Evolutionary conservation across 192 early-diverging fungal genomes (phyloP).

Genomic region (Umbelopsis sp.): DNA sequence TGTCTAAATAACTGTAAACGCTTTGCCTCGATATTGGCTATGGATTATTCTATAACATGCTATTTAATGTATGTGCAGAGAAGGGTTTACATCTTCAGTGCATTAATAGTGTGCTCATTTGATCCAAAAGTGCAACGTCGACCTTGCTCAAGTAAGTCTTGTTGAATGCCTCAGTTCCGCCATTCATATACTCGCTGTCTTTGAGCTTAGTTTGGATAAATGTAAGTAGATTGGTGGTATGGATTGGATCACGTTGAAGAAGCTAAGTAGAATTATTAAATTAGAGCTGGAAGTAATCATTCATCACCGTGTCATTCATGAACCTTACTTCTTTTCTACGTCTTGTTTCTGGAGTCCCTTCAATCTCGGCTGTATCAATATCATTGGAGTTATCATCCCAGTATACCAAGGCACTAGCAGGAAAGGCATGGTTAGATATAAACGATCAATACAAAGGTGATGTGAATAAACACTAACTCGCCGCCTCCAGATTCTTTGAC

Average conservation of each 20-base stretch:
- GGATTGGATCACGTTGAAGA: conserved; percentile 59
- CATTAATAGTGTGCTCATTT: conserved; percentile 29
- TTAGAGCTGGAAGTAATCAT: not conserved
- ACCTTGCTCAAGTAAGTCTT: conserved; percentile 44
- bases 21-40: not conserved
- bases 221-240: conserved; percentile 52
- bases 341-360: conserved; percentile 53
- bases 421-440: conserved; percentile 9
- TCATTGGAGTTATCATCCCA: conserved; percentile 45
- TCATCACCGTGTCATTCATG: conserved; percentile 9
- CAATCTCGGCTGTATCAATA: conserved; percentile 46
- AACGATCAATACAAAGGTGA: not conserved
- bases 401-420: conserved; percentile 54
- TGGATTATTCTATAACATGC: not conserved
- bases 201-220: conserved; percentile 54
- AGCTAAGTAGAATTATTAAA: conserved; percentile 28
- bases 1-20: no score
- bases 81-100: not conserved
- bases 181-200: conserved; percentile 52
- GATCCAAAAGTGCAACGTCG: conserved; percentile 44
- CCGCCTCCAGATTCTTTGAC: conserved; percentile 59
- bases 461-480: conserved; percentile 44
- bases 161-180: conserved; percentile 43
- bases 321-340: conserved; percentile 42
- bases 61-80: not conserved